Percentiles rank a stretch among this genome's conserved stretches.
phyloP scores from a whole-genome alignment of 2,329 filamentous ascomycete genomes.

The Lecanicillium sp. region DNA sequence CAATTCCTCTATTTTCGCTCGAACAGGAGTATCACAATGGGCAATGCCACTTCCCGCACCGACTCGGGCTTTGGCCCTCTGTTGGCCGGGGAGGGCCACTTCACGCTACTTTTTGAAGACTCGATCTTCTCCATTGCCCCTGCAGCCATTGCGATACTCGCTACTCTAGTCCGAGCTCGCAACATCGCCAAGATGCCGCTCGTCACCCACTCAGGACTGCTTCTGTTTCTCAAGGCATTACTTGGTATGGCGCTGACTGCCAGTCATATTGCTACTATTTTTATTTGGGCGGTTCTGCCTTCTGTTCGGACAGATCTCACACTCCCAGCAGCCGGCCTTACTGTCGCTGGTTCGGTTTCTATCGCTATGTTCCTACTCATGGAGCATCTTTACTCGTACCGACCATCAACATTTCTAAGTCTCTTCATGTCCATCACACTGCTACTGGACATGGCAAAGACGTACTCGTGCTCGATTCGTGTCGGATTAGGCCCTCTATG shows the following conservation, averaged over 20 bases:
- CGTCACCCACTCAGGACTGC: background rate
- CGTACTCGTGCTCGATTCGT: background rate
- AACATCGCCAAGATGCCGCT: too few relatives aligned
- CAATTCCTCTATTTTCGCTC: too few relatives aligned
- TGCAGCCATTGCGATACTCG: too few relatives aligned
- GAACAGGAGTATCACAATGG: too few relatives aligned
- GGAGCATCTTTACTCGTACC: background rate
- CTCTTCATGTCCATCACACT: slow-evolving; percentile 1
- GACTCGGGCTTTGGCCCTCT: too few relatives aligned
- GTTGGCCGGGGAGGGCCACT: too few relatives aligned
- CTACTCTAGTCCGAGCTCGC: too few relatives aligned
- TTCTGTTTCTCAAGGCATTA: background rate
- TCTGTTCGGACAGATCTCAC: background rate
- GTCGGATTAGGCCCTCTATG: background rate
- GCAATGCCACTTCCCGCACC: too few relatives aligned
- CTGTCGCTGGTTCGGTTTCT: background rate
- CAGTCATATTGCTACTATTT: background rate
- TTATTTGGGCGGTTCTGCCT: background rate
- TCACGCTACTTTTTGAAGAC: too few relatives aligned
- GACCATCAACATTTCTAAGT: background rate
- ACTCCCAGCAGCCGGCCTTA: background rate
- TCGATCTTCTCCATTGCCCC: too few relatives aligned
- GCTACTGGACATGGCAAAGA: background rate
- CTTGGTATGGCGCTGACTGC: background rate
- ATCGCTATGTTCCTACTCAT: background rate